These are phyloP conservation scores for Lablab purpureus DNA, from an alignment of 306 rosid species.

Conservation along the genomic window DNA sequence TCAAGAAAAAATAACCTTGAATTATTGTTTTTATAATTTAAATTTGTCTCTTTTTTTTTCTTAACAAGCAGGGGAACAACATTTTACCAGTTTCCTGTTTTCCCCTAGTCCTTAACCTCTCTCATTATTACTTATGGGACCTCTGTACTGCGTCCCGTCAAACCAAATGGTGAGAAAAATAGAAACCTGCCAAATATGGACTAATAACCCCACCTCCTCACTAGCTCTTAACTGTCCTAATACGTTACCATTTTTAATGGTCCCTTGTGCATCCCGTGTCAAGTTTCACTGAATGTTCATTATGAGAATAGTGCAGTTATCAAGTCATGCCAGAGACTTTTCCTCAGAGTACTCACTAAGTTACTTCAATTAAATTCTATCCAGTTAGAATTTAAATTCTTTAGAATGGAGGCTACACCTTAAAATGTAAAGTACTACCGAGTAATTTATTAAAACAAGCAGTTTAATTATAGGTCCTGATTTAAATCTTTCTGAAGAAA, in stretches of 20 bases:
- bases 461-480: not conserved
- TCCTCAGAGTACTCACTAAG: not conserved
- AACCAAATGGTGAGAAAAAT: not conserved
- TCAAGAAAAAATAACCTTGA: too few species aligned
- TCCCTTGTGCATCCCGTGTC: not conserved
- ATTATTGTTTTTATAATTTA: not conserved
- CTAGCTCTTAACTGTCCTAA: not conserved
- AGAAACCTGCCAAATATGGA: not conserved
- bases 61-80: not conserved
- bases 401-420: not conserved
- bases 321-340: not conserved
- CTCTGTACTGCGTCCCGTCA: not conserved
- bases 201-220: not conserved
- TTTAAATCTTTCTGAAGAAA: not conserved
- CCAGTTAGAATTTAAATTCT: not conserved
- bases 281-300: not conserved
- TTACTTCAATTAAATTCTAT: not conserved
- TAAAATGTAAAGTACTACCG: not conserved
- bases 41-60: not conserved
- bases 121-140: not conserved
- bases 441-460: not conserved
- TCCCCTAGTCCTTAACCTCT: not conserved
- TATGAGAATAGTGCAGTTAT: not conserved
- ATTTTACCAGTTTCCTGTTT: not conserved
- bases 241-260: not conserved